Base-by-base conservation (phyloP, 2,329 filamentous ascomycete species). In the Trichoderma harzianum region DNA sequence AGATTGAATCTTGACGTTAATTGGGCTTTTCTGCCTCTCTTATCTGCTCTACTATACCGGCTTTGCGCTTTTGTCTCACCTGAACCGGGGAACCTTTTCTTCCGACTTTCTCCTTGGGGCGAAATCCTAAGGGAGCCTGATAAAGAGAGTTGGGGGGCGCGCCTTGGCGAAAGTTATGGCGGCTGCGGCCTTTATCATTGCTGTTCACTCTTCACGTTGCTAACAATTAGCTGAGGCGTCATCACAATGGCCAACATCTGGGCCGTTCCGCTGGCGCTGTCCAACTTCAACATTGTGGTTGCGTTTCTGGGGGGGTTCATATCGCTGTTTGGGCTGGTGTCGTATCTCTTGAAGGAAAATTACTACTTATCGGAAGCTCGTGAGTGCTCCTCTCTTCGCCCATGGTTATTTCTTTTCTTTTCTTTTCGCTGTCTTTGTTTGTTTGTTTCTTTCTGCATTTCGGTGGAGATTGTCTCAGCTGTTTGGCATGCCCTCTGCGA, bases 321-420 rank as follows among this genome's bases (percentile, higher is more conserved):
- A 73, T 94, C 93, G 0, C 76, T 97, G n/a, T 98, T 97, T 78
- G 94, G 94, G 4, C 84, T 98, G 57, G 93, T 98, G 0, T 97
- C 94, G 1, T 97, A 94, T 78, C 87, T 97, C 21, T 87, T 93
- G 78, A 97, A 98, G 79, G 95, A 97, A 83, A 92, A 90, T 72
- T 95, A 93, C 79, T 97, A 97, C 79, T 87, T 98, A 1, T 97
- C 94, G 1, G 95, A 98, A 87, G 93, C 95, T 68, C 84, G 93
- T 95, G 84, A 80, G 92, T 74, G 18, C 16, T 36, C 14, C 21
- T 43, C 36, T n/a, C 34, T 14, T 16, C 39, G 16, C 7, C 39
- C 8, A 39, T 69, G 58, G 53, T 51, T 47, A 16, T 26, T 57
- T 7, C 32, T n/a, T 18, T 21, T 6, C 32, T 34, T 11, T 16